Evolutionary conservation across 352 stramenopile species (phyloP), one percentile per base, ranked within the genome.

Genomic region (Pythium phragmitis): DNA sequence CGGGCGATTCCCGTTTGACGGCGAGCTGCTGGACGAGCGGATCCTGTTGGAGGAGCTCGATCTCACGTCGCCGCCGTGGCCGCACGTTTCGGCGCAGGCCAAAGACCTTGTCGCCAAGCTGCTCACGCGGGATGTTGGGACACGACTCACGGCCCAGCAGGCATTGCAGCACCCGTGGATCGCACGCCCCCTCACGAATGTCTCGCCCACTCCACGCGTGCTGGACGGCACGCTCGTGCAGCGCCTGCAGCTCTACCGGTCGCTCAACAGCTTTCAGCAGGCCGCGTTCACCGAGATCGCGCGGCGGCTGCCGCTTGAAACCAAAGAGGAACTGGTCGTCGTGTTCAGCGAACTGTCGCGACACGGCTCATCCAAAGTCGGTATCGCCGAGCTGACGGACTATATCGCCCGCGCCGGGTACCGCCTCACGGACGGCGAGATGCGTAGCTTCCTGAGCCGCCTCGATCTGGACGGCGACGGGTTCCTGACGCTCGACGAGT

Each of bases 121-220:
- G 30, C 72, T 92, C 17, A 70, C 87, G 28, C 70, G 76, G 7
- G 79, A 93, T 55, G 61, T 73, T 2, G 21, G 37, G 1, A 45
- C 65, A 26, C 75, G 85, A 0, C 45, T 90, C 28, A 91, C 77
- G 9, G 72, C 82, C 5, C 68, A 87, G 33, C 69, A 91, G 51
- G 80, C 85, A 17, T 65, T 93, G 12, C 76, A 86, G 43, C 82
- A 91, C 34, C 74, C 80, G 34, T 91, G 82, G 82, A 66, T 94
- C 47, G 64, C 73, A n/a, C 49, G 54, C 4, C 66, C 61, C 2
- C 74, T 75, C 9, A 64, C 17, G n/a, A 42, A 6, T 49, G 14
- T 36, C 2, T 7, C 48, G 3, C 43, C 57, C 0, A 34, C 63
- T 2, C 63, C 68, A 21, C 68, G 65, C 7, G 69, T 65, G 42